These are phyloP conservation scores for Dalechampia spathulata DNA, from an alignment of 441 rosid species.

Conservation along the genomic window DNA sequence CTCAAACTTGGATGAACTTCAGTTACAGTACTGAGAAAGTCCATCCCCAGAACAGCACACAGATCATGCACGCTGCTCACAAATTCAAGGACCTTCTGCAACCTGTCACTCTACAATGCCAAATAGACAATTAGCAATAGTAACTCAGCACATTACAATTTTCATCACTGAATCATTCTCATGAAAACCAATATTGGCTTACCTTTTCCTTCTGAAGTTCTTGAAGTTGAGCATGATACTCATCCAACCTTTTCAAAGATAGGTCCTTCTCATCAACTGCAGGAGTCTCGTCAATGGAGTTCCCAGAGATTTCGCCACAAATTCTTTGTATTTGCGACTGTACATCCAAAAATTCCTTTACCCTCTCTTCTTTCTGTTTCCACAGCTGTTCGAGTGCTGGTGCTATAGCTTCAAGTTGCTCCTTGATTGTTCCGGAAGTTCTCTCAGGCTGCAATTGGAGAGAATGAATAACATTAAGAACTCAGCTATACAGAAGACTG, in stretches of 20 bases:
- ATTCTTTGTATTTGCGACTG: conserved; percentile 87
- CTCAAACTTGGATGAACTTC: conserved; percentile 97
- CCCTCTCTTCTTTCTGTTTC: conserved; percentile 94
- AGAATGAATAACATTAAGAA: conserved; percentile 14
- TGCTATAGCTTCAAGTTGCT: conserved; percentile 88
- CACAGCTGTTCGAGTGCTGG: conserved; percentile 83
- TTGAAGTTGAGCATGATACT: conserved; percentile 74
- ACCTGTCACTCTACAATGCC: conserved; percentile 73
- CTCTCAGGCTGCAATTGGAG: conserved; percentile 56
- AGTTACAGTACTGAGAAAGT: conserved; percentile 71
- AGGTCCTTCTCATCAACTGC: conserved; percentile 82
- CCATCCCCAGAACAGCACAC: conserved; percentile 92
- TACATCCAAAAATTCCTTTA: conserved; percentile 73
- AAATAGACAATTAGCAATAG: conserved; percentile 20
- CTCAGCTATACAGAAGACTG: conserved; percentile 1
- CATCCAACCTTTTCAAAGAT: conserved; percentile 71
- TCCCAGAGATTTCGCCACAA: conserved; percentile 88
- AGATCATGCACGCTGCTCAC: conserved; percentile 94
- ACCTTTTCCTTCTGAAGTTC: conserved; percentile 98
- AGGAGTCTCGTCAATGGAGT: conserved; percentile 49
- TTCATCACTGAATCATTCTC: background rate
- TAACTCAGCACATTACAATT: background rate
- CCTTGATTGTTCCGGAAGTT: conserved; percentile 85
- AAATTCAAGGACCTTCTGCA: conserved; percentile 82
- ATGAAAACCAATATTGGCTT: conserved; percentile 1